Evolutionary conservation across 2,329 filamentous ascomycete genomes (phyloP), one percentile per base, ranked within the genome.

Genomic region (Trichoderma sp.): DNA sequence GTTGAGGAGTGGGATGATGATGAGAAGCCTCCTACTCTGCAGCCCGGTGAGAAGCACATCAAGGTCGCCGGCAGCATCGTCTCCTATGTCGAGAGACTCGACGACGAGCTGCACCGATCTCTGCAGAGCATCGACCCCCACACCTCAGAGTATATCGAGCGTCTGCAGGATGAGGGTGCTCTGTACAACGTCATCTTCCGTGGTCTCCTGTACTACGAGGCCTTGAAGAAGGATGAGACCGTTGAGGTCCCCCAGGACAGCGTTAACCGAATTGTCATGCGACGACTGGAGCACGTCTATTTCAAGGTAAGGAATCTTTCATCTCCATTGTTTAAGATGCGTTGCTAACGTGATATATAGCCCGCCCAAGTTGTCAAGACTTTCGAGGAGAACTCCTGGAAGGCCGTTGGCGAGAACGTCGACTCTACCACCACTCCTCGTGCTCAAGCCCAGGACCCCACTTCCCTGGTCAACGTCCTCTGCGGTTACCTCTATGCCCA

Each of bases 1-100:
- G 96, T 94, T 26, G 96, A 99, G 81, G 96, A 99, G 83, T 98
- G 96, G 96, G 96, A 99, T 77, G 96, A 99, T 79, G 97, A 99
- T 76, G 97, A 99, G 78, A 98, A 98, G 86, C 88, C 91, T 53
- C 96, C 96, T 15, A 87, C 87, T 36, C 86, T 95, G 76, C 89
- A 88, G 71, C 82, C 87, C 26, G 93, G 90, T 74, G 91, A 97
- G 82, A 92, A 89, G 81, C 89, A 95, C 80, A 93, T 97, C 87
- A 95, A 92, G 85, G 89, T 99, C 72, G 93, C 96, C 24, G 97
- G 96, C 80, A 98, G 94, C 85, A 86, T 98, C 73, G 93, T 98
- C 60, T 98, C 96, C 0, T 97, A 95, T 80, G 90, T 97, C 36
- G 96, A 99, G 87, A 90, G 96, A 79, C 89, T 99, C 24, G 96